Percentiles rank a stretch among this genome's conserved stretches.
Conservation (phyloP, 179 eudicot genomes). For the Heliamphora pulchella region DNA sequence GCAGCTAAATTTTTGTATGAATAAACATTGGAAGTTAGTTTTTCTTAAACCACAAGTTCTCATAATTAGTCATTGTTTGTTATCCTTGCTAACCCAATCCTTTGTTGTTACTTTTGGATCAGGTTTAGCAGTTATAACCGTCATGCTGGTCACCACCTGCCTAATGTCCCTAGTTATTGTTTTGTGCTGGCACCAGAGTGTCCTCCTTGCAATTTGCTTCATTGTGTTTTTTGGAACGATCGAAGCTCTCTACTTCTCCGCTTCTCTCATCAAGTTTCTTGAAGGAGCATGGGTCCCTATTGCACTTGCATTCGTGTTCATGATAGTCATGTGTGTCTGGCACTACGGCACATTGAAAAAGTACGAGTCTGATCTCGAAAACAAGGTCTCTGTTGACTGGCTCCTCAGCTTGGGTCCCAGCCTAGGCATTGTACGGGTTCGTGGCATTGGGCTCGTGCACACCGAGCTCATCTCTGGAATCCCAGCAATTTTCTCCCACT, state of each 20-base stretch:
- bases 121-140: constrained; percentile 96
- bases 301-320: constrained; percentile 62
- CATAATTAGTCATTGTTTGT: neutral
- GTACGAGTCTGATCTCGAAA: constrained; percentile 80
- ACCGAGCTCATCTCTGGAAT: constrained; percentile 85
- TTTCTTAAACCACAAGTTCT: neutral
- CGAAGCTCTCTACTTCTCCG: constrained; percentile 85
- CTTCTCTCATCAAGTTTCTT: constrained; percentile 77
- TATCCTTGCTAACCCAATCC: neutral
- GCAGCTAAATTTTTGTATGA: neutral
- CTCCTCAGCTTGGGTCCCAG: constrained; percentile 78
- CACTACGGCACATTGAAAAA: constrained; percentile 75
- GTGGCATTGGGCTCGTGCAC: constrained; percentile 78
- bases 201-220: constrained; percentile 54
- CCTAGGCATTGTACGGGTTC: constrained; percentile 80
- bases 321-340: constrained; percentile 74
- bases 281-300: constrained; percentile 97
- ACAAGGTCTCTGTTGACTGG: constrained; percentile 93
- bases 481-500: constrained; percentile 91
- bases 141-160: constrained; percentile 93
- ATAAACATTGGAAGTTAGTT: neutral
- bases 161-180: constrained; percentile 90
- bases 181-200: constrained; percentile 68
- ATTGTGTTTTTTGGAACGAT: constrained; percentile 74
- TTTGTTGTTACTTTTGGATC: constrained; percentile 15